Conservation (phyloP, 768 basidiomycete genomes). For the Plicaturopsis crispa region DNA sequence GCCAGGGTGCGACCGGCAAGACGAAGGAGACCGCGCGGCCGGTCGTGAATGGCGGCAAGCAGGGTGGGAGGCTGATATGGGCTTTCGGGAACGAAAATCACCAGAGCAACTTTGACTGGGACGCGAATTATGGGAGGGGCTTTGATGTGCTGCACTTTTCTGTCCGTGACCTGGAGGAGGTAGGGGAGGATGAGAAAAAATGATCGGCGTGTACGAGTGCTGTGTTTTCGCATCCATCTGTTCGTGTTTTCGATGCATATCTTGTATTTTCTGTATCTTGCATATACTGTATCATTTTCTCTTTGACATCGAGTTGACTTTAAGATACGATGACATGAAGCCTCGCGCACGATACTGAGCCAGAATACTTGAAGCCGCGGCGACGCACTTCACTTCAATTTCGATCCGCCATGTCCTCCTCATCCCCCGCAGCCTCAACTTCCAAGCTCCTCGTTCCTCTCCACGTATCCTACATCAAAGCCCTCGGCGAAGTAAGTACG, state of each 20-base stretch:
- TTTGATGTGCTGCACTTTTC: slow-evolving; percentile 61
- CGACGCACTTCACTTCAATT: too few species aligned
- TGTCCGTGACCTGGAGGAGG: background rate
- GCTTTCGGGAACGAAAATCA: slow-evolving; percentile 77
- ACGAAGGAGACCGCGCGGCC: slow-evolving; percentile 40
- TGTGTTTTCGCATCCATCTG: too few species aligned
- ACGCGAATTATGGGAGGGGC: slow-evolving; percentile 53
- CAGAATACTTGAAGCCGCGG: too few species aligned
- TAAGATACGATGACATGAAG: too few species aligned
- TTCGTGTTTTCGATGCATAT: too few species aligned
- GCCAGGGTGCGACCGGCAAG: slow-evolving; percentile 68
- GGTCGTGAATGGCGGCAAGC: slow-evolving; percentile 40
- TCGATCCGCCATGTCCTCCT: too few species aligned
- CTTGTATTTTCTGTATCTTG: too few species aligned
- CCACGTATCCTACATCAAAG: slow-evolving; percentile 72
- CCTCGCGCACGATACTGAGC: too few species aligned
- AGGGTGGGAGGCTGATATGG: slow-evolving; percentile 32
- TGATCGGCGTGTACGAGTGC: too few species aligned
- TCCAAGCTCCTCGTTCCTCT: slow-evolving; percentile 37
- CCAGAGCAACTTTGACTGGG: slow-evolving; percentile 64
- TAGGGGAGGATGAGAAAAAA: too few species aligned
- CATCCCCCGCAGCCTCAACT: background rate
- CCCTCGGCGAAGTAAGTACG: slow-evolving; percentile 53
- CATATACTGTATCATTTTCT: too few species aligned
- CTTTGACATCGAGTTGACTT: too few species aligned